Evolutionary conservation across 2,329 filamentous ascomycete species (phyloP).

Genomic region (Aspergillus caelatus): DNA sequence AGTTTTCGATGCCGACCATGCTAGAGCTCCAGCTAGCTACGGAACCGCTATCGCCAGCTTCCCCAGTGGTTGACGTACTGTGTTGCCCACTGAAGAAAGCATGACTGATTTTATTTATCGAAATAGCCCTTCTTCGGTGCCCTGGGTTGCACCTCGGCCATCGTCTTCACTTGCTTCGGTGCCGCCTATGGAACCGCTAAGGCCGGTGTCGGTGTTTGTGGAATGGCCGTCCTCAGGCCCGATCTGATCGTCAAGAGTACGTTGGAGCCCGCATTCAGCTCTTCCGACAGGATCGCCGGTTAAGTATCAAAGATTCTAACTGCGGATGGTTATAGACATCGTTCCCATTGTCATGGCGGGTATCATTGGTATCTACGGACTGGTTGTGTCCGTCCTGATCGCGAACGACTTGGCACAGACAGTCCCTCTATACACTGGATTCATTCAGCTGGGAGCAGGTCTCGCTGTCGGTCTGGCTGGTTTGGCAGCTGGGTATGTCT

Average conservation of each 20-base stretch:
- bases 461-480: conserved; percentile 79
- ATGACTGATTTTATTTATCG: neutral
- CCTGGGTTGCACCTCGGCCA: conserved; percentile 93
- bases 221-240: conserved; percentile 96
- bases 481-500: conserved; percentile 68
- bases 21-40: conserved; percentile 17
- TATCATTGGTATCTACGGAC: conserved; percentile 99
- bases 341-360: conserved; percentile 99
- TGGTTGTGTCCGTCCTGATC: conserved; percentile 85
- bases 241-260: conserved; percentile 99
- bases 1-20: conserved; percentile 11
- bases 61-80: conserved; percentile 12
- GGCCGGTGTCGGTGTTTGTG: conserved; percentile 96
- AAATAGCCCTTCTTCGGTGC: conserved; percentile 89
- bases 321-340: conserved; percentile 68
- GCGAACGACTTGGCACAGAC: conserved; percentile 76
- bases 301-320: conserved; percentile 11
- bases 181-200: conserved; percentile 99
- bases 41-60: conserved; percentile 16
- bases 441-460: conserved; percentile 84
- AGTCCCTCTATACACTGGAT: conserved; percentile 75
- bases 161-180: conserved; percentile 95
- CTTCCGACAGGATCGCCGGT: neutral
- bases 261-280: conserved; percentile 39
- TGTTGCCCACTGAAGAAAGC: conserved; percentile 9